These are phyloP conservation scores for Aspergillus bridgeri DNA, from an alignment of 495 filamentous ascomycete genomes.

Conservation along the genomic window DNA sequence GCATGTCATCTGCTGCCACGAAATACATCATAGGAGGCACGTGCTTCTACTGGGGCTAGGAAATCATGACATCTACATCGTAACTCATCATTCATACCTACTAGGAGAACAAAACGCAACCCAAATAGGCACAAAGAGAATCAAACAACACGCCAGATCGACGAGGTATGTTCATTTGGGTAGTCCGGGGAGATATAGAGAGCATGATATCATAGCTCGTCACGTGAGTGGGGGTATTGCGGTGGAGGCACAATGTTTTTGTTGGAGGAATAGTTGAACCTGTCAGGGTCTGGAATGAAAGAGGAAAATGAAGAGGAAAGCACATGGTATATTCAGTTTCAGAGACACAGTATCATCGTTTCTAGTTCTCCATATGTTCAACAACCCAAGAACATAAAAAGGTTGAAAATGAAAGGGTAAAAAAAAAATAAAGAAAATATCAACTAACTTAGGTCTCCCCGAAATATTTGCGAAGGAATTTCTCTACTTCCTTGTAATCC, in stretches of 20 bases:
- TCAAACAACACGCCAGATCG: background rate
- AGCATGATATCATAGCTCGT: background rate
- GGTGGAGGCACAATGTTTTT: background rate
- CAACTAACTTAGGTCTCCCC: slow-evolving; percentile 28
- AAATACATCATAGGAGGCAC: too few relatives aligned
- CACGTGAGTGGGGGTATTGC: background rate
- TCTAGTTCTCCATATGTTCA: background rate
- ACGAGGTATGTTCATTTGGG: background rate
- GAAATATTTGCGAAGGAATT: slow-evolving; percentile 70
- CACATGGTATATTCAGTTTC: background rate
- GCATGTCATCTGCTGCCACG: too few relatives aligned
- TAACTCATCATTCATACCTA: too few relatives aligned
- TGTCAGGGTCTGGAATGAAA: background rate
- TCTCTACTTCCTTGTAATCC: slow-evolving; percentile 75
- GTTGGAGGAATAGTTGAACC: background rate
- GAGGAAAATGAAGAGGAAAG: background rate
- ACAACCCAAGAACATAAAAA: background rate
- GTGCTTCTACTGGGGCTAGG: too few relatives aligned
- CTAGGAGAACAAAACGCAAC: too few relatives aligned
- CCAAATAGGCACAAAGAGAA: too few relatives aligned
- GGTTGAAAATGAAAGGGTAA: slow-evolving; percentile 11
- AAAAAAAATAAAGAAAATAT: slow-evolving; percentile 2
- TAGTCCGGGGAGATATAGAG: background rate
- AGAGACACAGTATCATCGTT: background rate
- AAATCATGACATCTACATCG: too few relatives aligned